Evolutionary conservation across 306 rosid species (phyloP), one percentile per base, ranked within the genome.

Genomic region (Acacia confusa): DNA sequence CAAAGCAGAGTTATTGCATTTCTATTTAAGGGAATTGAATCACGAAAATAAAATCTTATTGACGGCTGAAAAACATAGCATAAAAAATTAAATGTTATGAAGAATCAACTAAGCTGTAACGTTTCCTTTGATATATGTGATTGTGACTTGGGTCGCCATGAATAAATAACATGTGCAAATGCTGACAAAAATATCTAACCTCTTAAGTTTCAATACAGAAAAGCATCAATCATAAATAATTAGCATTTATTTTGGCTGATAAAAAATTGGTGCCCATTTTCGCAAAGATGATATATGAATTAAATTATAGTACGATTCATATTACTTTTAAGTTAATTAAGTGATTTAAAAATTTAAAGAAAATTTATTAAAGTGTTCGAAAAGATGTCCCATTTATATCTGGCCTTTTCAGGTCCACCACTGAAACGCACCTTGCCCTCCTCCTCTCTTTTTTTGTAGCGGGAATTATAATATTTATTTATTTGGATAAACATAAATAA

Each of bases 341-440:
- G 1, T 8, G 30, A n/a, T 22, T 57, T 10, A 22, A n/a, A n/a
- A 57, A 9, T n/a, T 57, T 22, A n/a, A 57, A 57, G 15, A 9
- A 57, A 2, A 8, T 7, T 57, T n/a, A n/a, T 55, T 7, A 7
- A 57, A 20, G 30, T 63, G 43, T 63, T 48, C 67, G 43, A 48
- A 70, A 70, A 75, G 55, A 61, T 53, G 74, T 65, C 64, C 61
- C 61, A 53, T 32, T 34, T 65, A 27, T 1, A 24, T 6, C 45
- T 70, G 38, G 4, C 75, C 32, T 60, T 74, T 84, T 61, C 40
- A 47, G 30, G 78, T 75, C 66, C 64, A 34, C 22, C 77, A 36
- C 77, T 61, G 81, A 81, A 81, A 43, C 44, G 79, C 73, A 34
- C 38, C 28, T 45, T 10, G 2, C 48, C 52, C 40, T 10, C 34